Base-by-base conservation (phyloP, 148 eudicot species). In the Salicornia ramosissima region DNA sequence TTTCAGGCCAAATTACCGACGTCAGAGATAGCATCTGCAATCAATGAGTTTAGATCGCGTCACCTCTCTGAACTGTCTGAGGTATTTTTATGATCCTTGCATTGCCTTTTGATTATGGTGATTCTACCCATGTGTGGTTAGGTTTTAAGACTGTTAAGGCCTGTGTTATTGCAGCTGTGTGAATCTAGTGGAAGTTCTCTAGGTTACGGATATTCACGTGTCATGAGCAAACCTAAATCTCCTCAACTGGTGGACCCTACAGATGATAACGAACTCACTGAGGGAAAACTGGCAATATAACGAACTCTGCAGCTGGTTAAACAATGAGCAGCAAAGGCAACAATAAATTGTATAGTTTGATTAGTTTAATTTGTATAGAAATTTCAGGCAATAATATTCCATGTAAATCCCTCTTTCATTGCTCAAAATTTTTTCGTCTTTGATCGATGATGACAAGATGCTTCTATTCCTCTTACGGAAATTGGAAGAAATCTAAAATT, bases 11-110 rank as follows among this genome's bases (percentile, higher is more conserved):
- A 94, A 74, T 70, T 94, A 57, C 98, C 98, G 5, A 86, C 74
- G 79, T 84, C 98, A 22, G 97, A 94, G 86, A 94, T 94, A 85
- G 90, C 92, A 70, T 67, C 97, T 16, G 77, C 98, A 52, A 88
- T 94, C 82, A 90, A 94, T 25, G 97, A 94, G 71, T 94, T 86
- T 75, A 88, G 98, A 80, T 90, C 97, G 59, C 97, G 98, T 67
- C 96, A 94, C 76, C 89, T 94, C 34, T 87, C 92, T 54, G 98
- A 94, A 81, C 89, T 94, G 45, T 81, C 92, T 10, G 97, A 94
- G 97, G 98, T 94, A 81, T 62, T 34, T 60, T 15, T 47, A 8
- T 31, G 68, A 65, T 39, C 16, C 30, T 42, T 22, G 30, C 30
- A n/a, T 29, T 18, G 13, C 70, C 28, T 25, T 59, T 15, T 14